phyloP scores from a whole-genome alignment of 1,284 basidiomycete species.

The Singerocomus rubriflavus region DNA sequence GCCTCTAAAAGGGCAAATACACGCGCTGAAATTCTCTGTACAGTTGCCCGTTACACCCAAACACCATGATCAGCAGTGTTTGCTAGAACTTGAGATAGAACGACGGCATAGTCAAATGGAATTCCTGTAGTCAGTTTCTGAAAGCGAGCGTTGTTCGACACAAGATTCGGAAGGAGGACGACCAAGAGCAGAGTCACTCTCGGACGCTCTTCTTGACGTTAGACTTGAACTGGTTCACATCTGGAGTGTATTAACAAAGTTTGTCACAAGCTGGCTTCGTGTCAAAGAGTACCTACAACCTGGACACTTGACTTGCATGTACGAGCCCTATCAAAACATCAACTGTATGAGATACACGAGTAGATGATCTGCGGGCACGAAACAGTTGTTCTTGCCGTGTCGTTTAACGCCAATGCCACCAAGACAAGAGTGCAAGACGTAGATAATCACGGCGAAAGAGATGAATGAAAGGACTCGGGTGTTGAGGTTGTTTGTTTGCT shows the following conservation, averaged over 20 bases:
- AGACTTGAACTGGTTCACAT: not conserved
- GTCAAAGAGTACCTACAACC: not conserved
- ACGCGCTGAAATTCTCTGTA: too few relatives aligned
- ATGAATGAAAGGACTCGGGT: not conserved
- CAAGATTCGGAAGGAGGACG: not conserved
- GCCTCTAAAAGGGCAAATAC: constrained; percentile 17
- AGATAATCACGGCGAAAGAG: constrained; percentile 57
- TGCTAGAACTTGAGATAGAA: constrained; percentile 20
- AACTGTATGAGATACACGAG: constrained; percentile 37
- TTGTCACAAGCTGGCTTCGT: not conserved
- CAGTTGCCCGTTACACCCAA: not conserved
- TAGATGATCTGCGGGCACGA: constrained; percentile 56
- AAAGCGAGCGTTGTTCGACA: not conserved
- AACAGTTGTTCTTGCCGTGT: constrained; percentile 49
- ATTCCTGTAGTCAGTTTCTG: constrained; percentile 14
- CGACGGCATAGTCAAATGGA: constrained; percentile 4
- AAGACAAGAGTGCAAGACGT: constrained; percentile 44
- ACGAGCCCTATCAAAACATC: constrained; percentile 57
- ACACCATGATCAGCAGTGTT: constrained; percentile 12
- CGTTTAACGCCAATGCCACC: constrained; percentile 64
- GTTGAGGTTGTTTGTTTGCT: constrained; percentile 8
- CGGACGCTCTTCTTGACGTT: not conserved
- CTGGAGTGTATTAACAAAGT: not conserved
- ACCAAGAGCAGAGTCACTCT: constrained; percentile 12
- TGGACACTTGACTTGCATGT: constrained; percentile 28